Conservation (phyloP, 2,329 filamentous ascomycete species). For the Sarocladium oryzae region DNA sequence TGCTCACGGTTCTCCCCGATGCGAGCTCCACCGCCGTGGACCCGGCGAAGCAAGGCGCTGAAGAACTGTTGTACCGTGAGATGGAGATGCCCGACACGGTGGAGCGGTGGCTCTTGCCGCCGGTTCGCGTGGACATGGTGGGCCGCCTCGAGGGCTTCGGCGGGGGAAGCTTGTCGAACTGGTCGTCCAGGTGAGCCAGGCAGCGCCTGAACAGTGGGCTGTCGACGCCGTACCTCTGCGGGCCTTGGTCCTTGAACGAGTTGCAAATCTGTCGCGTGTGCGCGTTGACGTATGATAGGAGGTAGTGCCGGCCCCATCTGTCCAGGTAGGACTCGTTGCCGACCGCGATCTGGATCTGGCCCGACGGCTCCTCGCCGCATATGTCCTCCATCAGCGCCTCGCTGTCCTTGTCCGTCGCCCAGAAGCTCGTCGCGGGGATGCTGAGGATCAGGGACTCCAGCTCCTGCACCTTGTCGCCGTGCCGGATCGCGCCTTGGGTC, state of each 20-base stretch:
- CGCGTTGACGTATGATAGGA: conserved; percentile 49
- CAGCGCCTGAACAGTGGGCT: conserved; percentile 47
- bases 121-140: not conserved
- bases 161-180: conserved; percentile 41
- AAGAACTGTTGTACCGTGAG: conserved; percentile 34
- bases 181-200: conserved; percentile 40
- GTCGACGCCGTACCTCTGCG: conserved; percentile 43
- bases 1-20: conserved; percentile 29
- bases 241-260: conserved; percentile 55
- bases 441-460: conserved; percentile 25
- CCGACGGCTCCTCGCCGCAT: conserved; percentile 31
- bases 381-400: conserved; percentile 44
- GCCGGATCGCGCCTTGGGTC: not conserved
- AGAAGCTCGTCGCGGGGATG: conserved; percentile 27
- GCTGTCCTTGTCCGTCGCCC: conserved; percentile 36
- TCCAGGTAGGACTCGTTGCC: conserved; percentile 29
- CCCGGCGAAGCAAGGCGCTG: conserved; percentile 47
- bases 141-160: conserved; percentile 27
- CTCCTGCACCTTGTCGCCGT: conserved; percentile 13
- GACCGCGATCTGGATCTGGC: conserved; percentile 46
- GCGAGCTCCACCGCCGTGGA: conserved; percentile 40
- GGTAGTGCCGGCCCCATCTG: conserved; percentile 52
- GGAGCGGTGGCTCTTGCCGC: conserved; percentile 15
- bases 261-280: conserved; percentile 53
- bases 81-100: conserved; percentile 25